Evolutionary conservation across 2,329 filamentous ascomycete genomes (phyloP), one percentile per base, ranked within the genome.

Genomic region (Septoria petroselini): DNA sequence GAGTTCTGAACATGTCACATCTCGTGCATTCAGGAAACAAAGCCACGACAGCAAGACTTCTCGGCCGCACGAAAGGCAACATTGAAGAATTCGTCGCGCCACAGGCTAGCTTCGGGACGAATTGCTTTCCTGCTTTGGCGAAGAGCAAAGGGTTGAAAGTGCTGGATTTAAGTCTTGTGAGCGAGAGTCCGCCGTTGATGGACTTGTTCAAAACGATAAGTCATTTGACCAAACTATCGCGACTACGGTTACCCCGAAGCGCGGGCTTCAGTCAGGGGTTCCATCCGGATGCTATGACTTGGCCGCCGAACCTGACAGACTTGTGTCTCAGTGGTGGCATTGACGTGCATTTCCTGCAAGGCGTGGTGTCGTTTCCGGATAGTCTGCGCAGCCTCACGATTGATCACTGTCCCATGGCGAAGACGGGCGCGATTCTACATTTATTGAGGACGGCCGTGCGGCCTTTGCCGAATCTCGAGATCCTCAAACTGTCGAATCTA

Each of bases 1-100:
- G 72, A 29, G 62, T 67, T 8, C 68, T 84, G 30, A 71, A 82
- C 58, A 71, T 84, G 65, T 71, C 72, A 8, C 58, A 64, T 33
- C 73, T 84, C 12, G 79, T 83, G 2, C 79, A 84, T 58, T 76
- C 83, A 57, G 77, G 78, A 53, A 76, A 72, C 48, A 81, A 78
- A 57, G 78, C 77, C 41, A 65, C 75, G 7, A 83, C 80, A 0
- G 77, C 80, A 15, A 73, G 80, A 25, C 64, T 84, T 6, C 67
- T 84, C 2, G 73, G 76, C 18, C 70, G 78, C 41, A 74, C 78
- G 1, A 82, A 79, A 53, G 64, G 67, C 4, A 73, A 69, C 1
- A 62, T 84, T 14, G 70, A 76, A 53, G 63, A 68, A n/a, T 83
- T 83, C 60, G 63, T 76, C 39, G 79, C 81, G 1, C 81, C 81